These are phyloP conservation scores for Sclerotinia spermophila DNA, from an alignment of 2,329 filamentous ascomycete genomes.

Conservation along the genomic window DNA sequence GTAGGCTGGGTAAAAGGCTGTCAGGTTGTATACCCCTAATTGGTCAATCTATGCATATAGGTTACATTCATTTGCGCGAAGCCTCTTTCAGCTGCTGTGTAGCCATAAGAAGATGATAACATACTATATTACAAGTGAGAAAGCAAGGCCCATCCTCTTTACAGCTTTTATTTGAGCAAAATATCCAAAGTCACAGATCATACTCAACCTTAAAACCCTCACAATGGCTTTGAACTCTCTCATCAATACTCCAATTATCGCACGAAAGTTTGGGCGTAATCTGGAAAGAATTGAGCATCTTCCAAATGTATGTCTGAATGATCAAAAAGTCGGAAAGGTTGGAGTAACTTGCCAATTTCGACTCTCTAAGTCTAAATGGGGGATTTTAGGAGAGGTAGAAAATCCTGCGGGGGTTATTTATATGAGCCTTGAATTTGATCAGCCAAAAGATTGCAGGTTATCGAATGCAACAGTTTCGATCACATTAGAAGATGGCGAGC, in stretches of 20 bases:
- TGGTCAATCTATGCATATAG: background rate
- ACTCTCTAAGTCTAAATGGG: background rate
- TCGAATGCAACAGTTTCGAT: slow-evolving; percentile 12
- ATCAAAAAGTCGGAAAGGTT: background rate
- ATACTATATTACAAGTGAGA: no score
- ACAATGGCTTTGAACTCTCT: background rate
- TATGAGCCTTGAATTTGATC: slow-evolving; percentile 12
- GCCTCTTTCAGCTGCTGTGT: background rate
- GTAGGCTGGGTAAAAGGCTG: no score
- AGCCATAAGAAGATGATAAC: no score
- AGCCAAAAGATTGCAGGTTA: slow-evolving; percentile 12
- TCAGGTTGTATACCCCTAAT: background rate
- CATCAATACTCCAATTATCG: background rate
- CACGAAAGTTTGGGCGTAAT: background rate
- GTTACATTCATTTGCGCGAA: background rate
- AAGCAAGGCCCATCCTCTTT: no score
- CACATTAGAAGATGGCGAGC: background rate
- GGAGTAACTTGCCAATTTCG: background rate
- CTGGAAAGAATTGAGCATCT: background rate
- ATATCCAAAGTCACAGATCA: background rate
- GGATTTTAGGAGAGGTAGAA: background rate
- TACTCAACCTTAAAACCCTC: background rate
- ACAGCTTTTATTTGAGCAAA: no score
- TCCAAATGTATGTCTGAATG: background rate
- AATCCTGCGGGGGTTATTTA: slow-evolving; percentile 11